Evolutionary conservation across 2,329 filamentous ascomycete species (phyloP), one percentile per base, ranked within the genome.

Genomic region (Colletotrichum abscissum): DNA sequence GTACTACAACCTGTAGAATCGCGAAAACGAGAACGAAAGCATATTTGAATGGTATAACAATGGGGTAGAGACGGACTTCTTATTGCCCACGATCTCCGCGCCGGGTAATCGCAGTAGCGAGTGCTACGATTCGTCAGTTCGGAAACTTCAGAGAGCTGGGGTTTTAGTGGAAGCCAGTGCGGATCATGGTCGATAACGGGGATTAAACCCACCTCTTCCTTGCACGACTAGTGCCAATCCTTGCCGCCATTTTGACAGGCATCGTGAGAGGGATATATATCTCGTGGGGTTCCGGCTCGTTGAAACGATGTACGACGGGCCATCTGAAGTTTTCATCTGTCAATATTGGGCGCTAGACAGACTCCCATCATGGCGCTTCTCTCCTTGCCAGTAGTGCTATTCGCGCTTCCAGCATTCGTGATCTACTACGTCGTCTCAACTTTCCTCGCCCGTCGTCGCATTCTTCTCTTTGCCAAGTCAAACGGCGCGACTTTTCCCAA

Each of bases 401-500:
- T 65, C 22, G 67, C 55, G 33, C 28, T 73, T 5, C 35, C 60
- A 11, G 33, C 54, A 12, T 24, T 46, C 14, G 9, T 70, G 33
- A 4, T 57, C 6, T 73, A 66, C 67, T 62, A 62, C 56, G 12
- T 60, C 28, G 24, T 38, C 46, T 24, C 67, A 1, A 22, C 24
- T 24, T 62, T 56, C 55, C 46, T 73, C 46, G 35, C 24, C n/a
- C 65, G 19, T 26, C 67, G 60, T 16, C 67, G 67, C 55, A 35
- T 73, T 35, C 46, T 54, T n/a, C 60, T n/a, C 26, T 73, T 73
- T 49, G 70, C 70, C 26, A 60, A 52, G 22, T 9, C 55, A 33
- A 54, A 70, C 35, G 56, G 35, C 12, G 70, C 70, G 12, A 70
- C 67, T 1, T 57, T 70, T 5, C 70, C 70, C 9, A 73, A 60